These are phyloP conservation scores for Durotheca rogersii DNA, from an alignment of 495 filamentous ascomycete species.

Conservation along the genomic window DNA sequence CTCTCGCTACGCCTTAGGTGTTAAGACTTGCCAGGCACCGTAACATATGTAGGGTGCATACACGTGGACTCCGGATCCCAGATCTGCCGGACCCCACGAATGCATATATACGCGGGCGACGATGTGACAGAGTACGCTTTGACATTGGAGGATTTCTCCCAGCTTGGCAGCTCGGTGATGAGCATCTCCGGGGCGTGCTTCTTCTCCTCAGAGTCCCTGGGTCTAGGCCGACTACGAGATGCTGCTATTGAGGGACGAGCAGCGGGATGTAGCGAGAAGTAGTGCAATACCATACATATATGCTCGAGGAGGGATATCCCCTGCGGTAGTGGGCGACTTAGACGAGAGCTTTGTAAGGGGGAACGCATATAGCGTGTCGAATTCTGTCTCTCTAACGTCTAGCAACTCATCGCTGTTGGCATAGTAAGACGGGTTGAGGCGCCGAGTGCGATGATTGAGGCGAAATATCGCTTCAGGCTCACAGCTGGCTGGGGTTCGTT, in stretches of 20 bases:
- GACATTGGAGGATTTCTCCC: conserved; percentile 7
- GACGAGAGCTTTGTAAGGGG: too few species aligned
- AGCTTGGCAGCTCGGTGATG: conserved; percentile 4
- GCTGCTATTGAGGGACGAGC: too few species aligned
- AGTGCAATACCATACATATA: neutral
- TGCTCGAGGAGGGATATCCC: neutral
- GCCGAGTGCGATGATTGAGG: neutral
- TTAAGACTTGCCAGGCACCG: neutral
- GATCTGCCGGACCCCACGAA: neutral
- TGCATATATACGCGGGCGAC: neutral
- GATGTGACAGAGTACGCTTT: conserved; percentile 8
- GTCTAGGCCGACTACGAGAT: too few species aligned
- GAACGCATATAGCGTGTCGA: too few species aligned
- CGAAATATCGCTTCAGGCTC: neutral
- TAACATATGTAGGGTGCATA: too few species aligned
- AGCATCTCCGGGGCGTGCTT: neutral
- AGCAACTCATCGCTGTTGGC: too few species aligned
- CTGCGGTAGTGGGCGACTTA: neutral
- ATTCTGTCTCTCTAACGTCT: too few species aligned
- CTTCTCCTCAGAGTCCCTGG: too few species aligned
- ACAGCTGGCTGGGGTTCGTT: neutral
- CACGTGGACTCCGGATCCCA: neutral
- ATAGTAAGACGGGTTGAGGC: too few species aligned
- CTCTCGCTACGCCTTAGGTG: neutral
- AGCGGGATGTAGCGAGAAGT: conserved; percentile 8